Percentiles rank a stretch among this genome's conserved stretches.
phyloP scores from a whole-genome alignment of 179 eudicot genomes.

The Vitellaria paradoxa region DNA sequence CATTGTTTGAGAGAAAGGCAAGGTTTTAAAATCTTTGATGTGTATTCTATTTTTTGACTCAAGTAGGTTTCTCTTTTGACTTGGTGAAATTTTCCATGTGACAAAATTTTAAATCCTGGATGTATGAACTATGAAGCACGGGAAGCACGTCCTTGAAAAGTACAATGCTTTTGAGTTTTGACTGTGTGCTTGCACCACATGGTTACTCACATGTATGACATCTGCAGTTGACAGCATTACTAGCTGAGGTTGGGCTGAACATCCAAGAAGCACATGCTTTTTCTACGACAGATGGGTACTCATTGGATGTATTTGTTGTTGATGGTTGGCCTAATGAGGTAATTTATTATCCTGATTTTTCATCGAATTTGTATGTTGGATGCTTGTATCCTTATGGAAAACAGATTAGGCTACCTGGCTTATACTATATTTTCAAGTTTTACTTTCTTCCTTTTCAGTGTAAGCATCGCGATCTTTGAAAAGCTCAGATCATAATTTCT shows the following conservation, averaged over 20 bases:
- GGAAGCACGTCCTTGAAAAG: not conserved
- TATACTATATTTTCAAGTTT: not conserved
- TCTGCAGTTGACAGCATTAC: conserved; percentile 75
- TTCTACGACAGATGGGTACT: conserved; percentile 91
- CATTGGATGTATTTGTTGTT: conserved; percentile 92
- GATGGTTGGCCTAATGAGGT: conserved; percentile 97
- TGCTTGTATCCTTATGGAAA: not conserved
- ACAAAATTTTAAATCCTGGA: not conserved
- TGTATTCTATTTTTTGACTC: not conserved
- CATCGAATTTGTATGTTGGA: not conserved
- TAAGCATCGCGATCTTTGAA: not conserved
- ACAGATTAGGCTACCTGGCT: not conserved
- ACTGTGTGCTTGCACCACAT: not conserved
- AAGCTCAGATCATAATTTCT: not conserved
- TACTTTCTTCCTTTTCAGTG: not conserved
- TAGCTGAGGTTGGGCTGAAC: conserved; percentile 84
- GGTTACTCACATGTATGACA: conserved; percentile 10
- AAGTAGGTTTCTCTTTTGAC: not conserved
- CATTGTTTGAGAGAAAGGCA: not conserved
- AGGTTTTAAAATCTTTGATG: not conserved
- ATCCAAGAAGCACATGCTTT: conserved; percentile 97
- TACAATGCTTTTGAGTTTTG: not conserved
- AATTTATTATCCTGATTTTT: conserved; percentile 11
- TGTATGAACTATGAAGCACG: not conserved
- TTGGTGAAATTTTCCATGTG: not conserved